A percentile compares a stretch with the other conserved stretches of the same genome.
These are phyloP conservation scores for Pezicula rhizophila DNA, from an alignment of 2,329 filamentous ascomycete genomes.

Conservation along the genomic window DNA sequence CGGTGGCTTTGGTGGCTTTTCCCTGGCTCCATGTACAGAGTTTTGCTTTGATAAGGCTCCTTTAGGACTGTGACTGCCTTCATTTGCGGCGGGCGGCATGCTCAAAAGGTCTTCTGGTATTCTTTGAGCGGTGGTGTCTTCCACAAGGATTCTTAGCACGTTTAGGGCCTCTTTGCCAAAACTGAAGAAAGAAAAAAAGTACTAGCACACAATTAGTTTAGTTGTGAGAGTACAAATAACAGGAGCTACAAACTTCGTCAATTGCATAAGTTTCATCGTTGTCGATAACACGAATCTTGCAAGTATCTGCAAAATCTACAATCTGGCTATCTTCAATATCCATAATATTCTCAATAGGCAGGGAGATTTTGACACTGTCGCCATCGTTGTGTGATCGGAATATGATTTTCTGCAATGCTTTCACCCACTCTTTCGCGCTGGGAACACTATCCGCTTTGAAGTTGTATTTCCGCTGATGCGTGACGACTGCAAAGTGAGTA, in stretches of 20 bases:
- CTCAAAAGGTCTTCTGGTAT: conserved; percentile 24
- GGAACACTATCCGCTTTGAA: conserved; percentile 83
- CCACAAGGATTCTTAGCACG: conserved; percentile 49
- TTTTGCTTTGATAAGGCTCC: conserved; percentile 16
- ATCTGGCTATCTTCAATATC: conserved; percentile 90
- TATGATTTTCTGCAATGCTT: conserved; percentile 86
- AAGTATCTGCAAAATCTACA: conserved; percentile 85
- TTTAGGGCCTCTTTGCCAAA: conserved; percentile 78
- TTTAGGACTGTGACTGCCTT: conserved; percentile 16
- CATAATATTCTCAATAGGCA: conserved; percentile 82
- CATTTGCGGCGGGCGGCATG: conserved; percentile 7
- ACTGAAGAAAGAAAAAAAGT: conserved; percentile 95
- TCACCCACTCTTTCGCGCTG: conserved; percentile 95
- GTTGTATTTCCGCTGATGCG: conserved; percentile 75
- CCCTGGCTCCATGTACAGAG: conserved; percentile 14
- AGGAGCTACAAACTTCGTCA: conserved; percentile 64
- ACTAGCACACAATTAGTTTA: conserved; percentile 45
- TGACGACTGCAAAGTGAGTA: conserved; percentile 73
- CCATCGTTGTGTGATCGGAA: conserved; percentile 95
- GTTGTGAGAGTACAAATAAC: neutral
- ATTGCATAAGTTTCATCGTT: conserved; percentile 92
- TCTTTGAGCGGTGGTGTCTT: conserved; percentile 27
- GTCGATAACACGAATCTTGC: conserved; percentile 88
- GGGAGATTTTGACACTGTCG: conserved; percentile 90
- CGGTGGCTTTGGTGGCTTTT: conserved; percentile 10